Base-by-base conservation (phyloP, 345 rosid species). In the Camelina laxa region DNA sequence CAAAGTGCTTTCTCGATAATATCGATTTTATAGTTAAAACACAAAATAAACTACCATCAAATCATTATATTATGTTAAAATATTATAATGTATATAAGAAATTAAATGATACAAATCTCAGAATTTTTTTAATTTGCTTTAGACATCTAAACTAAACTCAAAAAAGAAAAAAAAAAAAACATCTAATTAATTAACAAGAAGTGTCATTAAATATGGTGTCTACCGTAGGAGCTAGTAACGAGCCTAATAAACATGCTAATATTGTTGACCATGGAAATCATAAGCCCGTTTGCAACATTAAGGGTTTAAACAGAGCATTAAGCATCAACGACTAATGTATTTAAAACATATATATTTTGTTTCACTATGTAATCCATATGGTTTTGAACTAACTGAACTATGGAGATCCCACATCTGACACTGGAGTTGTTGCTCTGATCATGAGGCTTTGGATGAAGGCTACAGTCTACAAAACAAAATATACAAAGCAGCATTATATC, bases 381-480 rank as follows among this genome's bases (percentile, higher is more conserved):
- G 61, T 61, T 27, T 63, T 39, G 9, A 42, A 38, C 48, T 42
- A 21, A 20, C 54, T 68, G 57, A 8, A 63, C 6, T 64, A 76
- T 54, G 75, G 60, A 45, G 36, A 70, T 45, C 53, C 65, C 7
- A 62, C 47, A 15, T 63, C 74, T 55, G 91, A 62, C 65, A 80
- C 70, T 30, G 89, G 92, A 66, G 85, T 85, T 70, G 85, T 76
- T 51, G 74, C 77, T 81, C 89, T 84, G 68, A 91, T 93, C 93
- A 89, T 82, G 33, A 88, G 62, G 67, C 98, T 93, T 79, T 89
- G 96, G 53, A 84, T 55, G 62, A 93, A 89, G 30, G 94, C 96
- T 73, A 86, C 69, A 83, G 83, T 80, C 97, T 93, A 56, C 77
- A 73, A 19, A 54, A 39, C 2, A 56, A 44, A 15, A 74, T 51